phyloP scores from a whole-genome alignment of 345 rosid species.

The Eucalyptus marginata region DNA sequence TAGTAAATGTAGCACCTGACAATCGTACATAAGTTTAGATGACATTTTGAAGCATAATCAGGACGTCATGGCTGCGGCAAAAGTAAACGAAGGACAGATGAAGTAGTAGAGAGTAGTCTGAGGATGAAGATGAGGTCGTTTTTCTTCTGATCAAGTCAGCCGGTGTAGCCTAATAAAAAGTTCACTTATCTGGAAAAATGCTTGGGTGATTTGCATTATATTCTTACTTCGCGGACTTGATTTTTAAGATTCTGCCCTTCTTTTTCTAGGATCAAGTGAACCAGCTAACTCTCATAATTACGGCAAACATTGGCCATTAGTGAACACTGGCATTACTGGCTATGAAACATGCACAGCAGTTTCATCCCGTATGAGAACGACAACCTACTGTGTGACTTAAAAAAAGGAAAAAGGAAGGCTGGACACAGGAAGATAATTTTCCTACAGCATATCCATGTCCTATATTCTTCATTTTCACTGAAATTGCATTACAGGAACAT shows the following conservation, averaged over 20 bases:
- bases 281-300: background rate
- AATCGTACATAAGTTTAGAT: background rate
- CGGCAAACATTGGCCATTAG: background rate
- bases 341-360: background rate
- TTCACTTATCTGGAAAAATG: background rate
- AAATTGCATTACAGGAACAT: background rate
- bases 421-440: background rate
- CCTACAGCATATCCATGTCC: background rate
- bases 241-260: background rate
- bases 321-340: background rate
- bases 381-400: background rate
- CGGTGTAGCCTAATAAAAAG: background rate
- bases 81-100: background rate
- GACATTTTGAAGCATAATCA: background rate
- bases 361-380: background rate
- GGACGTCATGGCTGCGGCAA: background rate
- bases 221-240: fast-evolving
- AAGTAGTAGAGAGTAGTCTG: no score
- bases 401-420: background rate
- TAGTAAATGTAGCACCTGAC: background rate
- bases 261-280: background rate
- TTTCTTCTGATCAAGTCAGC: no score
- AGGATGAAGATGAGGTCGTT: no score
- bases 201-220: background rate
- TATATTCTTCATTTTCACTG: background rate